Conservation (phyloP, 345 rosid genomes). For the Raphanus raphanistrum region DNA sequence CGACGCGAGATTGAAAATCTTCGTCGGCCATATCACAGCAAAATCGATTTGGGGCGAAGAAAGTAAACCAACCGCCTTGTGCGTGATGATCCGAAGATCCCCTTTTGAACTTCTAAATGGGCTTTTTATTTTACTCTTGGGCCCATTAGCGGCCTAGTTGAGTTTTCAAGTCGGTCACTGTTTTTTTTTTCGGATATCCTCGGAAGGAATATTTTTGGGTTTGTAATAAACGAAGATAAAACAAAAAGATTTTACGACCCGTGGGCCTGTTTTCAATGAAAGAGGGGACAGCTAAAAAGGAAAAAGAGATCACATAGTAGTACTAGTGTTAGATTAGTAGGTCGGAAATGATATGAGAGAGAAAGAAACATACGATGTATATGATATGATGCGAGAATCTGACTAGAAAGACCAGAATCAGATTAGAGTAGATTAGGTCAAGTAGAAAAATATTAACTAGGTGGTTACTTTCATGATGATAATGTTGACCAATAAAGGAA, state of each 20-base stretch:
- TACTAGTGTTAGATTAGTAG: background rate
- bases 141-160: background rate
- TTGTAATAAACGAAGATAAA: background rate
- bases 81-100: background rate
- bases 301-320: constrained; percentile 12
- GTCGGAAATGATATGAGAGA: constrained; percentile 27
- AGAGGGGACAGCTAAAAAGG: constrained; percentile 35
- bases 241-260: background rate
- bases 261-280: constrained; percentile 19
- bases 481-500: background rate
- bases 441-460: background rate
- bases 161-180: background rate
- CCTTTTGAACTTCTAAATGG: background rate
- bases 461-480: background rate
- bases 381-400: background rate
- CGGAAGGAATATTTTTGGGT: background rate
- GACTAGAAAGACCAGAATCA: constrained; percentile 11
- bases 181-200: background rate
- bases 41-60: constrained; percentile 4
- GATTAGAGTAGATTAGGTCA: background rate
- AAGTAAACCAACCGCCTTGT: constrained; percentile 16
- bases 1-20: constrained; percentile 55
- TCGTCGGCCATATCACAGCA: constrained; percentile 42
- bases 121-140: constrained; percentile 1
- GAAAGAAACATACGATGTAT: background rate